Evolutionary conservation across 202 grass and related monocot genomes (phyloP), one percentile per base, ranked within the genome.

Genomic region (Carex arenaria): DNA sequence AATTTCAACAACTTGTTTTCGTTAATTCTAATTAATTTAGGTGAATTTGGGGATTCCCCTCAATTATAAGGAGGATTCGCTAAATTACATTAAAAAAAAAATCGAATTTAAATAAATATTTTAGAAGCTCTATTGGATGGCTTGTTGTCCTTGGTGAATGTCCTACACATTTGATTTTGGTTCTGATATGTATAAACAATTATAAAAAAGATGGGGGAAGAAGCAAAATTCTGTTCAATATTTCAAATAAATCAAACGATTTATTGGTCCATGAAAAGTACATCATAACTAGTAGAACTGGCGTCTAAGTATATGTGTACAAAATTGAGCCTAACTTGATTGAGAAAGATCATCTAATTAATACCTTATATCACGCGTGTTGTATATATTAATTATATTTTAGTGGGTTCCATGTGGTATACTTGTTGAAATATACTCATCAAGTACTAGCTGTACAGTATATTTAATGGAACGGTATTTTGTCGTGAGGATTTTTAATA

Each of bases 281-380:
- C 74, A 40, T 78, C 28, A 32, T 60, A 78, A 60, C 74, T 31
- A 18, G 31, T 78, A 60, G 32, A 78, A 60, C 54, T 78, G 54
- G 74, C 56, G 38, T 81, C 18, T 53, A 66, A 81, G 45, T 66
- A 64, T 64, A 23, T 10, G 62, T 80, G 79, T 78, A 56, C 31
- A 74, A 74, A 62, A 23, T 51, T 31, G 26, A 30, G 62, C 63
- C 49, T 20, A 82, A 82, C 80, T 82, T 67, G 61, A 82, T 82
- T 67, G 47, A 82, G 61, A 69, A 69, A 66, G 20, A n/a, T 81
- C 61, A 81, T 66, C 79, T 82, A 43, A 66, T 67, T 82, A 43
- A 66, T 67, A 18, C 32, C 15, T 64, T 8, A 47, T 59, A 63
- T 61, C 76, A 56, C 10, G 64, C 47, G 62, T 69, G 80, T 69